Evolutionary conservation across 139 green algal species (phyloP).

Genomic region (Dunaliella sp.): DNA sequence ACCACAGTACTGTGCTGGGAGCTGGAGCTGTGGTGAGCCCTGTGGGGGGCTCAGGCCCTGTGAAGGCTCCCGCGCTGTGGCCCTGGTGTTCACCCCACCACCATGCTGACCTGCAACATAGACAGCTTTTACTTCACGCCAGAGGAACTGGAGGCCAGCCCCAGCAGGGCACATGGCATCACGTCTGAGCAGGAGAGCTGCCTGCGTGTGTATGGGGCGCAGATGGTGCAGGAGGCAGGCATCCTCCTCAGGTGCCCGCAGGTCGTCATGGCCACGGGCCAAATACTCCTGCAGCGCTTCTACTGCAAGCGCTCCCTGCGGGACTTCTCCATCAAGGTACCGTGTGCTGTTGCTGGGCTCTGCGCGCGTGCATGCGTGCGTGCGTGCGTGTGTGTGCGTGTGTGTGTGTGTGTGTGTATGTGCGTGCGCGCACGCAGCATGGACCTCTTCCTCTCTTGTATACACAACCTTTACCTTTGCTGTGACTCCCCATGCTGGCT

Average conservation of each 20-base stretch:
- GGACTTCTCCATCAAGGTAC: constrained; percentile 84
- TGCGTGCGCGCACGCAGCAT: too few species aligned
- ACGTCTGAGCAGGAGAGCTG: constrained; percentile 62
- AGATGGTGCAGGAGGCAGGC: constrained; percentile 70
- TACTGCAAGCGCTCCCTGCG: constrained; percentile 89
- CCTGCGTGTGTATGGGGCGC: constrained; percentile 76
- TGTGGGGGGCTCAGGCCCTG: background rate
- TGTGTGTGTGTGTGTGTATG: too few species aligned
- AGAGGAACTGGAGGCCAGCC: constrained; percentile 69
- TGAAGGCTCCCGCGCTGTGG: background rate
- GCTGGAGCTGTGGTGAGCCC: too few species aligned
- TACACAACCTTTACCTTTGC: too few species aligned
- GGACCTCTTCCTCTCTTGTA: too few species aligned
- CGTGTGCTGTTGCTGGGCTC: too few species aligned
- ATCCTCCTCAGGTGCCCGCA: constrained; percentile 78
- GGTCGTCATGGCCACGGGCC: constrained; percentile 80
- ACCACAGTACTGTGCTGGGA: too few species aligned
- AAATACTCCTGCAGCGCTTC: constrained; percentile 92
- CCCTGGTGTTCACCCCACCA: background rate
- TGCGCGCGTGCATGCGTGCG: too few species aligned
- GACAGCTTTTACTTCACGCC: constrained; percentile 19
- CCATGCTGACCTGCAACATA: background rate
- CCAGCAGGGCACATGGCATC: constrained; percentile 73
- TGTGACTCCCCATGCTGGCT: too few species aligned
- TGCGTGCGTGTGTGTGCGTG: too few species aligned